Base-by-base conservation (phyloP, 1,284 basidiomycete genomes). In the Bondarzewia mesenterica region DNA sequence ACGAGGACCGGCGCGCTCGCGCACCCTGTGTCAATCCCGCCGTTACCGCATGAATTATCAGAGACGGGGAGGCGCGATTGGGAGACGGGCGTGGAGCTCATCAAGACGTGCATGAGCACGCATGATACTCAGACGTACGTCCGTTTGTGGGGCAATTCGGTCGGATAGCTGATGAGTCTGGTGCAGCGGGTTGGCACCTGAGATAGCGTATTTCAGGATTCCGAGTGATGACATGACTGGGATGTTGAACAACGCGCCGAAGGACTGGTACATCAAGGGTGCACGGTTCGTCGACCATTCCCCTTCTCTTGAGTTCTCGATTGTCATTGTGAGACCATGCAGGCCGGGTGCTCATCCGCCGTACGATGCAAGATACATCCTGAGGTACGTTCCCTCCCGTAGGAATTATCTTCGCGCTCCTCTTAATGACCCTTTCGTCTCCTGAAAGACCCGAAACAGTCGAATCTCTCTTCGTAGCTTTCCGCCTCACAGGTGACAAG, bases 401-500 rank as follows among this genome's bases (percentile, higher is more conserved):
- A 39, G 37, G 45, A 32, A 32, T 32, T 10, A 32, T n/a, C 10
- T 1, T 21, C 27, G 38, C 10, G 39, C n/a, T n/a, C n/a, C n/a
- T n/a, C n/a, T n/a, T n/a, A 35, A 35, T 35, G n/a, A n/a, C n/a
- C n/a, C n/a, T n/a, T n/a, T n/a, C n/a, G n/a, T n/a, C n/a, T n/a
- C n/a, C n/a, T n/a, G n/a, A n/a, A n/a, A 89, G 92, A 3, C 94
- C 94, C 2, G 94, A 98, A 67, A 97, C 94, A 2, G 82, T 94
- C 35, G 94, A 98, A 66, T 93, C 90, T 1, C 78, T 97, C 25
- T 94, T 96, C 71, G 71, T 94, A 48, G 94, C 90, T 1, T 88
- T 75, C 67, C 80, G 93, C 14, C 69, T 92, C 6, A 95, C 93
- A 0, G 92, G 93, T 15, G 84, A 96, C 58, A 63, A 74, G 25